phyloP scores from a whole-genome alignment of 345 rosid species.

The Hibiscus tridactylites region DNA sequence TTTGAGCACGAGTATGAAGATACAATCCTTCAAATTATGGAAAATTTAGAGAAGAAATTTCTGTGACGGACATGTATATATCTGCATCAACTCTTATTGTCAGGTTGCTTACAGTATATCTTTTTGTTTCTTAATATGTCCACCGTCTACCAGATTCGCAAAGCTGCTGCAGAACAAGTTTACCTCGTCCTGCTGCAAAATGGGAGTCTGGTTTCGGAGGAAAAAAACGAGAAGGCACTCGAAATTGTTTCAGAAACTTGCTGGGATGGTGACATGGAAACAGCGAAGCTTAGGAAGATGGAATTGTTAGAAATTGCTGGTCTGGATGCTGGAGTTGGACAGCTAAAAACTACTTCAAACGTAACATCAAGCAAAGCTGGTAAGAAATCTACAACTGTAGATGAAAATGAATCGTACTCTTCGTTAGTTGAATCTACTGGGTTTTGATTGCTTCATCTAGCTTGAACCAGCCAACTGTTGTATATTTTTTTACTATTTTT shows the following conservation, averaged over 20 bases:
- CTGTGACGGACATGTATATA: background rate
- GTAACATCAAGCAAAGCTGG: conserved; percentile 12
- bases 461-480: background rate
- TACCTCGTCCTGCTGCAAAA: conserved; percentile 70
- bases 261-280: conserved; percentile 72
- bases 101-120: background rate
- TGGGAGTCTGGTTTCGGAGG: conserved; percentile 45
- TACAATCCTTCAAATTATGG: background rate
- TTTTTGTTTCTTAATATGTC: background rate
- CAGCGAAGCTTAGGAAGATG: conserved; percentile 35
- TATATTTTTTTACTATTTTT: background rate
- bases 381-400: conserved; percentile 25
- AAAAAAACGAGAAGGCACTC: conserved; percentile 46
- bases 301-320: conserved; percentile 57
- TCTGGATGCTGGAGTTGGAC: conserved; percentile 31
- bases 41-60: background rate
- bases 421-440: conserved; percentile 80
- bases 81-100: background rate
- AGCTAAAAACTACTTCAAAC: conserved; percentile 17
- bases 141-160: conserved; percentile 50
- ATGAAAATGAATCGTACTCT: conserved; percentile 87
- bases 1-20: background rate
- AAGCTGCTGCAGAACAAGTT: conserved; percentile 66
- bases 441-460: conserved; percentile 28
- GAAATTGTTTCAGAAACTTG: conserved; percentile 58